Evolutionary conservation across 768 basidiomycete species (phyloP), one percentile per base, ranked within the genome.

Genomic region (Ephemerocybe angulata): DNA sequence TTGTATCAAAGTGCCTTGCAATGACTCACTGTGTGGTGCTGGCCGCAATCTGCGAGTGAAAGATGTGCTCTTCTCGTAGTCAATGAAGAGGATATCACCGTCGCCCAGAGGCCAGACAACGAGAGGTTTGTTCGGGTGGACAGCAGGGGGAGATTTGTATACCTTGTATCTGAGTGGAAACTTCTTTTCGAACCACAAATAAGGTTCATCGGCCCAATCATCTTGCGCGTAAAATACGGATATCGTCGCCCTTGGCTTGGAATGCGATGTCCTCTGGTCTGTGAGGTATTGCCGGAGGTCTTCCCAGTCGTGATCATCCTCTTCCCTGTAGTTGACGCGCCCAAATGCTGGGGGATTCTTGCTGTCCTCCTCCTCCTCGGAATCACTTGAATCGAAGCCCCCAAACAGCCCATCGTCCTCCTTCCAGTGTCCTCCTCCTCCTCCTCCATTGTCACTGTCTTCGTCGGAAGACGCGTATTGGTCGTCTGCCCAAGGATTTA

Each of bases 91-190:
- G 10, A 70, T 50, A 22, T 67, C 63, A 2, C 68, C 67, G 15
- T 51, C 63, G 44, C 64, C 57, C n/a, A 68, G 55, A 12, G 68
- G 63, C 67, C 67, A 70, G 19, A 65, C 62, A 2, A 67, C 54
- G 22, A 70, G 58, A 13, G 58, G 44, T 44, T 60, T 53, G n/a
- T 52, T 53, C 7, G 65, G 68, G 51, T 70, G 67, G 21, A 70
- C 31, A 3, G 55, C 54, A 11, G 67, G 68, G 10, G 68, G 67
- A 8, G 68, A 70, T 30, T 52, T 60, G 51, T 65, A 65, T 11
- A 67, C 33, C 44, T 57, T 60, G 57, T 60, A 66, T 3, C 48
- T 52, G 10, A 65, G 40, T 17, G 56, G 21, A 19, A 51, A 52
- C 24, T 43, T 27, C 43, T 43, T 43, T 25, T 46, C 15, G 53